Evolutionary conservation across 2,329 filamentous ascomycete genomes (phyloP), one percentile per base, ranked within the genome.

Genomic region (Calonectria pteridis): DNA sequence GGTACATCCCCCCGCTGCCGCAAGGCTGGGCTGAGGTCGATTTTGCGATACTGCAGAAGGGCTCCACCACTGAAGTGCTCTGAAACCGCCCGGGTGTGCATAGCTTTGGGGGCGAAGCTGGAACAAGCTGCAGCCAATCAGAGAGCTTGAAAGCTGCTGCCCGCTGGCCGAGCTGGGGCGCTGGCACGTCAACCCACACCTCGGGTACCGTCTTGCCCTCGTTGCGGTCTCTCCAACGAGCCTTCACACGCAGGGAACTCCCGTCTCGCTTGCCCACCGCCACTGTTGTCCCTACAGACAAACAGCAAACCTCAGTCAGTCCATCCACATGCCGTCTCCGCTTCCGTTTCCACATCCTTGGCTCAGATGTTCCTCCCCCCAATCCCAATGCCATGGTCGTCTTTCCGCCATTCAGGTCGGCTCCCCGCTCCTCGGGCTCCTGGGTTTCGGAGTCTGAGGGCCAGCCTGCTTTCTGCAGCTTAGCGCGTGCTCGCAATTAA

Each of bases 21-120:
- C 70, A 72, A 49, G 70, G 70, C 70, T 72, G 70, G 70, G 26
- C 55, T 59, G 59, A 64, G 59, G 37, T 29, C 59, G 40, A 64
- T 46, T 59, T 28, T 59, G 55, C 55, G 55, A 59, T 59, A 31
- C 51, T 51, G 49, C 35, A 67, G 59, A 40, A 31, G 29, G 26
- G 33, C 23, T 20, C 59, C 64, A 37, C 69, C 69, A 67, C 69
- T 72, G 28, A 67, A 67, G 58, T 43, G 28, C 35, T 67, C 50
- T 69, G 67, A 70, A 70, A 70, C 67, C 33, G 67, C 58, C 46
- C 33, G 67, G 33, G 53, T 29, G 67, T 46, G 58, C 29, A 31
- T 31, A 46, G 33, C n/a, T 14, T 14, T 50, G 59, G 40, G 40
- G 65, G 66, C 71, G 49, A 51, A 69, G 70, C 65, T 59, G 59